phyloP scores from a whole-genome alignment of 1,284 basidiomycete genomes.

The Fomitopsis pinicola region DNA sequence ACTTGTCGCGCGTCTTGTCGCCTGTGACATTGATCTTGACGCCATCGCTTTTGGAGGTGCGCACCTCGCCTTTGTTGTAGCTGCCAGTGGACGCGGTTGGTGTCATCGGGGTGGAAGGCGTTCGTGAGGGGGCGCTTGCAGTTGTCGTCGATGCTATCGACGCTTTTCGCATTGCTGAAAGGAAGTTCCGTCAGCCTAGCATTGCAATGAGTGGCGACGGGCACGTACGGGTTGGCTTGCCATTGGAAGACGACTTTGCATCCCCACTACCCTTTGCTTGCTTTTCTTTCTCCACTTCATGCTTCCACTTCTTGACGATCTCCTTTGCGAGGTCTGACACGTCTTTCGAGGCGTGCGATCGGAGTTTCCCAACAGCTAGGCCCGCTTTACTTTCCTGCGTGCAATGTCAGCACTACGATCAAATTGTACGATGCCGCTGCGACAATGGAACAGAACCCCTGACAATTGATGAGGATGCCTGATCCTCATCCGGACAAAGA shows the following conservation, averaged over 20 bases:
- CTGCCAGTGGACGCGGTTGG: slow-evolving; percentile 34
- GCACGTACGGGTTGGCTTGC: slow-evolving; percentile 32
- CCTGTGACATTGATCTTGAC: slow-evolving; percentile 54
- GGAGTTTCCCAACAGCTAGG: slow-evolving; percentile 88
- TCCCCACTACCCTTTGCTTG: slow-evolving; percentile 28
- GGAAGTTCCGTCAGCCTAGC: neutral
- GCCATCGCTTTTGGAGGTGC: slow-evolving; percentile 69
- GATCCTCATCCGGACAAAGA: too few relatives aligned
- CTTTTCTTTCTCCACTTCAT: slow-evolving; percentile 79
- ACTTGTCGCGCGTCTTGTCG: slow-evolving; percentile 83
- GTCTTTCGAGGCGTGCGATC: slow-evolving; percentile 67
- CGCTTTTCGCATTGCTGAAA: slow-evolving; percentile 22
- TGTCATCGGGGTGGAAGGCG: slow-evolving; percentile 40
- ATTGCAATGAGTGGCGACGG: neutral
- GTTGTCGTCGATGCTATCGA: slow-evolving; percentile 16
- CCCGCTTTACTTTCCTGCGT: slow-evolving; percentile 86
- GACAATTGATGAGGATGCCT: too few relatives aligned
- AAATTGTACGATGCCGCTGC: neutral
- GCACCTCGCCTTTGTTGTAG: slow-evolving; percentile 35
- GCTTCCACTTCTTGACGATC: slow-evolving; percentile 91
- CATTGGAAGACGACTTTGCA: slow-evolving; percentile 22
- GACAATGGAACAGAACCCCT: too few relatives aligned
- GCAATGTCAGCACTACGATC: neutral
- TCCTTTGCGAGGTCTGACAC: slow-evolving; percentile 88
- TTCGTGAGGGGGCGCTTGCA: neutral